Evolutionary conservation across 176 grass and related monocot genomes (phyloP), one percentile per base, ranked within the genome.

Genomic region (Oryza coarctata): DNA sequence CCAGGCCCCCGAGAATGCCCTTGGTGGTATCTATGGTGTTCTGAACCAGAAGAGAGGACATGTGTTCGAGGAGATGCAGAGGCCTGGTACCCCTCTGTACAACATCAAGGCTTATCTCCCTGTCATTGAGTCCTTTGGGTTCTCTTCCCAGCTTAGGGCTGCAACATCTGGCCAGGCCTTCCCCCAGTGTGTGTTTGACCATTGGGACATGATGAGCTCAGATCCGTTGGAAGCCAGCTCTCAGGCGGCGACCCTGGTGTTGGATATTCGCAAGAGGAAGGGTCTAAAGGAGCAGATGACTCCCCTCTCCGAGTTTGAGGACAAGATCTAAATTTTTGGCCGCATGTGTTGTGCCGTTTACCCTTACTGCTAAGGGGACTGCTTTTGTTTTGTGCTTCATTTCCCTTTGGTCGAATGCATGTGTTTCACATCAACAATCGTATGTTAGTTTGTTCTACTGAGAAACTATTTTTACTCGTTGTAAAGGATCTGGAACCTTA

Each of bases 41-140:
- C 76, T 97, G 40, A 97, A 89, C 77, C 88, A 89, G 86, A 93
- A 91, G 78, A 87, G 94, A 75, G 91, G 94, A 0, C 86, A 93
- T 9, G 92, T 91, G 17, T 86, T 94, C 25, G 89, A 94, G 82
- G 92, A 91, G 81, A 77, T 89, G 47, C 92, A 88, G 82, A 91
- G 92, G 83, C 88, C 64, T 47, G 78, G 85, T 65, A 87, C 93
- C 35, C 88, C 93, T 34, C 80, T 96, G 5, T 92, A 93, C 81
- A 92, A 96, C 73, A 93, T 96, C 83, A 96, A 96, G 90, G 93
- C 93, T 10, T 96, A 93, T 63, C 88, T 94, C 10, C 92, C 88
- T 1, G 92, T 94, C 26, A 72, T 83, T 0, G 92, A 94, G 74
- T 94, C 92, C 0, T 88, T 94, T 1, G 79, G 82, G 6, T 94